A percentile compares a stretch with the other conserved stretches of the same genome.
phyloP scores from a whole-genome alignment of 1,284 basidiomycete genomes.

The Cyathus pygmaeus region DNA sequence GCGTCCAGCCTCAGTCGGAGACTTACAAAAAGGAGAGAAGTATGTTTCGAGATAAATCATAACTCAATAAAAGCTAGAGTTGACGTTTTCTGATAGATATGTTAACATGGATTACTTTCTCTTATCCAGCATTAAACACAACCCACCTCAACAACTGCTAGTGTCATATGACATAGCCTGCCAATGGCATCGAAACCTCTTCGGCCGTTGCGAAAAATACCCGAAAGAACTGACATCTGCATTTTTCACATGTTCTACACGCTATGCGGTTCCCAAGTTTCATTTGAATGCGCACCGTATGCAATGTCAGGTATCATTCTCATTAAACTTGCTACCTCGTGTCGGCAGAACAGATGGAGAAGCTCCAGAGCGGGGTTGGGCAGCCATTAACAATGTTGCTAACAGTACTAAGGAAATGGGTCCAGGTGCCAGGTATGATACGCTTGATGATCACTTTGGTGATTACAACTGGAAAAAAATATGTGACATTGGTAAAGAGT shows the following conservation, averaged over 20 bases:
- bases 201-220: not conserved
- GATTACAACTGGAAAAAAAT: slow-evolving; percentile 36
- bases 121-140: slow-evolving; percentile 12
- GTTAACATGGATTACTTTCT: slow-evolving; percentile 33
- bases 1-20: slow-evolving; percentile 29
- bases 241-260: not conserved
- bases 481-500: slow-evolving; percentile 22
- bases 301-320: slow-evolving; percentile 22
- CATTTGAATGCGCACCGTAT: slow-evolving; percentile 27
- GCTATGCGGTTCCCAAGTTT: slow-evolving; percentile 24
- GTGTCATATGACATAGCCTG: slow-evolving; percentile 41
- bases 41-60: too few species aligned
- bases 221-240: slow-evolving; percentile 2
- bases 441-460: slow-evolving; percentile 38
- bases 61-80: too few species aligned
- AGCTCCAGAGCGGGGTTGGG: slow-evolving; percentile 37
- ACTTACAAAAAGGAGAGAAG: slow-evolving; percentile 47
- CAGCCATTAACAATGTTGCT: slow-evolving; percentile 27
- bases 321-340: slow-evolving; percentile 28
- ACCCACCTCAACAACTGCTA: slow-evolving; percentile 5
- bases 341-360: slow-evolving; percentile 39
- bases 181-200: slow-evolving; percentile 37
- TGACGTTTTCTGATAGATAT: too few species aligned
- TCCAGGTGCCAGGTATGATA: slow-evolving; percentile 35
- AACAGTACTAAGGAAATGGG: slow-evolving; percentile 40